phyloP scores from a whole-genome alignment of 306 rosid species.

The Medicago ruthenica region DNA sequence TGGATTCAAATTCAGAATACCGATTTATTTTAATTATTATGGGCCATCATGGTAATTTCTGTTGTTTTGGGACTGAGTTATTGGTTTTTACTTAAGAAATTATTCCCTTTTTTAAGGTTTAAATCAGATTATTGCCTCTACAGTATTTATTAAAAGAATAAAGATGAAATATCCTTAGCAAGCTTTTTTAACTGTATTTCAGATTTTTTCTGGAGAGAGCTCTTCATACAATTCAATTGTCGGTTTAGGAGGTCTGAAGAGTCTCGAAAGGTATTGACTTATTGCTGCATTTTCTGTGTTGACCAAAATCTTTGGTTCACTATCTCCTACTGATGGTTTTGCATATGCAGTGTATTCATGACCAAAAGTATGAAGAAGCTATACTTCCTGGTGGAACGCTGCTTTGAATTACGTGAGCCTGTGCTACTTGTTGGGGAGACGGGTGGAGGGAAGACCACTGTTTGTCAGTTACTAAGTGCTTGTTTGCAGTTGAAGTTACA shows the following conservation, averaged over 20 bases:
- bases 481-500: slow-evolving; percentile 68
- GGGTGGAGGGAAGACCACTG: slow-evolving; percentile 98
- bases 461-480: slow-evolving; percentile 84
- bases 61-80: slow-evolving; percentile 15
- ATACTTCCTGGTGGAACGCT: slow-evolving; percentile 82
- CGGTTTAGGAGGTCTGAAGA: slow-evolving; percentile 47
- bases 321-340: slow-evolving; percentile 36
- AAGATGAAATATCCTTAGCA: slow-evolving; percentile 7
- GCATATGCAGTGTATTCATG: slow-evolving; percentile 60
- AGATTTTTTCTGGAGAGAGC: slow-evolving; percentile 49
- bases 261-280: slow-evolving; percentile 59
- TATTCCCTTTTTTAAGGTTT: not conserved
- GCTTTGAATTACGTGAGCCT: slow-evolving; percentile 77
- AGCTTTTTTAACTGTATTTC: slow-evolving; percentile 36
- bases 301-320: slow-evolving; percentile 19
- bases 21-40: slow-evolving; percentile 6
- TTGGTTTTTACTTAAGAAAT: not conserved
- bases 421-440: slow-evolving; percentile 97
- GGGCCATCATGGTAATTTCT: not conserved
- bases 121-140: slow-evolving; percentile 19
- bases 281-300: slow-evolving; percentile 8
- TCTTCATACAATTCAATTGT: slow-evolving; percentile 42
- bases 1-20: slow-evolving; percentile 15
- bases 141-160: slow-evolving; percentile 6
- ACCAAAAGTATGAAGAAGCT: slow-evolving; percentile 82